Base-by-base conservation (phyloP, 805 yeast species). In the Lachancea nothofagi region DNA sequence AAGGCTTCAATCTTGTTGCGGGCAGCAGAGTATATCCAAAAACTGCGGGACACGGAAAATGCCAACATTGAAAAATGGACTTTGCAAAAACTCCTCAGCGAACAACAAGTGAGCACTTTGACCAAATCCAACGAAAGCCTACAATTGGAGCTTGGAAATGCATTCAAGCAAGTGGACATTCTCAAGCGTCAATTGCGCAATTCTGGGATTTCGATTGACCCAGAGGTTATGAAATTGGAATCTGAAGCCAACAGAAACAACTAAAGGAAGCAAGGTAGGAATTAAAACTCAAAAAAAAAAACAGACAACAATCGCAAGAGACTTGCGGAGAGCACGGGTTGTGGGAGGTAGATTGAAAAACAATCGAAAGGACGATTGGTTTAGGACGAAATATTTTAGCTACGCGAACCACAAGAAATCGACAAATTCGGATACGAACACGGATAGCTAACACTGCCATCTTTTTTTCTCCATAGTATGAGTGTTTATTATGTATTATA, bases 11-110 rank as follows among this genome's bases (percentile, higher is more conserved):
- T 90, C 44, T 71, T 93, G 50, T 80, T 78, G 54, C 74, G 90
- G 44, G 95, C 96, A 3, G 90, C 86, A 24, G 96, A 89, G 57
- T 87, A 83, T 57, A 93, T 93, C 60, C 79, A 82, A 62, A 77
- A 89, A 64, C 74, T 93, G 58, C 85, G 88, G 64, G 96, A 86
- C 53, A 86, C 85, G 53, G 97, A 89, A 64, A 80, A 78, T 62
- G 80, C 83, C 54, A 84, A 85, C 58, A 81, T 87, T 53, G 96
- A 90, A 64, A 90, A 93, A 67, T 86, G 95, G 86, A 89, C 97
- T 5, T 71, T 90, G 55, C 97, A 90, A 63, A 90, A 90, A 66
- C 72, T 93, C 46, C 72, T 88, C 47, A 82, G 90, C 26, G 97
- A 89, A 61, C 97, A 90, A 65, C 88, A 90, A 9, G 82, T 88